Base-by-base conservation (phyloP, 2,329 filamentous ascomycete species). In the Claviceps sp. region DNA sequence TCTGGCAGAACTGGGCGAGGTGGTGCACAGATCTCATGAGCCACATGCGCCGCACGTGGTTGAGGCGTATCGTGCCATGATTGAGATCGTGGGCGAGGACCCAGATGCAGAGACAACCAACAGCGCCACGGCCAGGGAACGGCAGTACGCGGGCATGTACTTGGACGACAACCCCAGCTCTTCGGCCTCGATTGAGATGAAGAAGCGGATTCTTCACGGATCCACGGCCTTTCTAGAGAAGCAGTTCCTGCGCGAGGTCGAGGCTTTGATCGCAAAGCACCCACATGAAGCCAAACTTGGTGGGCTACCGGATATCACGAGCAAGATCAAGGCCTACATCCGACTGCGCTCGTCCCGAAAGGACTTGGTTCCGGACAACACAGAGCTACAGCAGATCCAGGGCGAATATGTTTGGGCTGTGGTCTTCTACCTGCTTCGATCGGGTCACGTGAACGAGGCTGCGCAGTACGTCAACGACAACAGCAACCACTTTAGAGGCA, bases 391-490 rank as follows among this genome's bases (percentile, higher is more conserved):
- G 66, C 81, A 83, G 65, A 77, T 90, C 47, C 81, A 82, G 43
- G 82, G 86, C 50, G 90, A 95, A 64, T 93, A 85, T 62, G 85
- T 90, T 57, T 98, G 93, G 93, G 89, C 90, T 44, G 77, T 96
- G 48, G 82, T 98, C 45, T 98, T 94, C 71, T 97, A 89, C 68
- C 78, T 97, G 42, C 73, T 98, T 24, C 82, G 93, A 46, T 85
- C 85, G 56, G 93, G 93, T 48, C 84, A 95, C 58, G 76, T 93
- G 50, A 77, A 78, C 16, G 91, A 97, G 66, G 91, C 91, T 16
- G 83, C 87, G 34, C 78, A 86, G 56, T 98, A 96, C 65, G 88
- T 97, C 53, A 84, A 84, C 60, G 78, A 81, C 56, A 86, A 91
- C 63, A 80, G 82, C 59, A 80, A 77, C 59, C 85, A 87, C 54